phyloP scores from a whole-genome alignment of 495 filamentous ascomycete genomes.

The Annulohypoxylon nitens region DNA sequence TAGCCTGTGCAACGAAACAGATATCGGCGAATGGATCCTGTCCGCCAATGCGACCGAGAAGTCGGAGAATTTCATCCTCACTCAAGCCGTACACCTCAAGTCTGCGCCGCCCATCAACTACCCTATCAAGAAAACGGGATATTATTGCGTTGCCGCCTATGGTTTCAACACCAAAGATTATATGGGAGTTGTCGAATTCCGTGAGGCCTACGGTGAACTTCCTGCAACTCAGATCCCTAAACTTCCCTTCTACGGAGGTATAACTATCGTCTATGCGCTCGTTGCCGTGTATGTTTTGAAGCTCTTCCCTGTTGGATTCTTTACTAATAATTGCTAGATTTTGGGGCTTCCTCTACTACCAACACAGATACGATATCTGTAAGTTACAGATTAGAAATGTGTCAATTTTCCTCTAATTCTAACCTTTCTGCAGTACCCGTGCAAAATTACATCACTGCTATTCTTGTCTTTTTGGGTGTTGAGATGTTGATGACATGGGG shows the following conservation, averaged over 20 bases:
- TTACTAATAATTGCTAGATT: conserved; percentile 59
- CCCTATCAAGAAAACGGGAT: conserved; percentile 86
- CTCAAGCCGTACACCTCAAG: conserved; percentile 85
- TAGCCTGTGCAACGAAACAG: conserved; percentile 75
- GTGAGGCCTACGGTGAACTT: conserved; percentile 96
- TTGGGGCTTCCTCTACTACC: conserved; percentile 96
- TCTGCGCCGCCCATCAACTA: conserved; percentile 81
- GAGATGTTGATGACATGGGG: conserved; percentile 99
- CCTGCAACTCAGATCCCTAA: conserved; percentile 96
- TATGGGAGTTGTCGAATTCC: conserved; percentile 86
- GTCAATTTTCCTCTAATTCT: conserved; percentile 43
- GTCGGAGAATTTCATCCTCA: conserved; percentile 78
- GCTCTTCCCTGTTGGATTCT: neutral
- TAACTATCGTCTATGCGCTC: conserved; percentile 94
- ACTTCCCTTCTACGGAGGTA: conserved; percentile 94
- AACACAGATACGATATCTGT: conserved; percentile 93
- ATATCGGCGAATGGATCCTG: conserved; percentile 90
- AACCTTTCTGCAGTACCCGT: conserved; percentile 76
- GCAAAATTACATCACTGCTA: conserved; percentile 99
- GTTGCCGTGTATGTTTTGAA: conserved; percentile 71
- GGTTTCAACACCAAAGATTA: conserved; percentile 74
- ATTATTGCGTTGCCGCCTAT: conserved; percentile 92
- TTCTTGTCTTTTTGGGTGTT: conserved; percentile 90
- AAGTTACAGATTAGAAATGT: conserved; percentile 48
- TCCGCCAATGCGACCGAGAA: conserved; percentile 75